Evolutionary conservation across 768 basidiomycete species (phyloP), one percentile per base, ranked within the genome.

Genomic region (Rhizopogon salebrosus): DNA sequence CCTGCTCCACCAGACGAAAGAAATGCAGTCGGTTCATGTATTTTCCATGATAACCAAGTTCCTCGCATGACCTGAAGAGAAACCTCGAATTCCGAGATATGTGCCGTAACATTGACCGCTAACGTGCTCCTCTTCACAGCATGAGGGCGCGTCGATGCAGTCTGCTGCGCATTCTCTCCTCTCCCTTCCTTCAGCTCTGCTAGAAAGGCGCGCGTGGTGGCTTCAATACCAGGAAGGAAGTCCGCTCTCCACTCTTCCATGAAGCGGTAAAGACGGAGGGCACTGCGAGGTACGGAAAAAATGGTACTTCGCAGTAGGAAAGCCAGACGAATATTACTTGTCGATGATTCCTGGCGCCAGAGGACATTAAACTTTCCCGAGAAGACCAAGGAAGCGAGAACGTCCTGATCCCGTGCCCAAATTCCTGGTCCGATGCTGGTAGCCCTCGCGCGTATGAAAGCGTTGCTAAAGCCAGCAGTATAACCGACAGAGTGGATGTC

Each of bases 61-160:
- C 89, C 89, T 55, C 85, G 88, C 86, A 92, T 90, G 37, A 92
- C 83, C 60, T 92, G 90, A 6, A 93, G 76, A 3, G 81, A 80
- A 8, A 90, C 72, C 23, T 78, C 77, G 22, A 83, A 63, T 20
- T 76, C 77, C 4, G 65, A 61, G 8, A 90, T 52, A 24, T 75
- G 73, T 4, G 78, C 73, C 55, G 86, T 79, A 14, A 88, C 53
- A 41, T 84, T 79, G 29, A 82, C 57, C 7, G 67, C 64, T 49
- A 31, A 54, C 6, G 56, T 29, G 22, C 48, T 46, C 26, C 18
- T 54, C 42, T 55, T 53, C 3, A 57, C 20, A 45, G 43, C 51
- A 54, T 11, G 60, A 5, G 60, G 54, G 27, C 66, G 64, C 41
- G 71, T 67, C 35, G 60, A 60, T 13, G 72, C 62, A 6, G 72